Evolutionary conservation across 2,329 filamentous ascomycete genomes (phyloP), one percentile per base, ranked within the genome.

Genomic region (Scolecobasidium constrictum): DNA sequence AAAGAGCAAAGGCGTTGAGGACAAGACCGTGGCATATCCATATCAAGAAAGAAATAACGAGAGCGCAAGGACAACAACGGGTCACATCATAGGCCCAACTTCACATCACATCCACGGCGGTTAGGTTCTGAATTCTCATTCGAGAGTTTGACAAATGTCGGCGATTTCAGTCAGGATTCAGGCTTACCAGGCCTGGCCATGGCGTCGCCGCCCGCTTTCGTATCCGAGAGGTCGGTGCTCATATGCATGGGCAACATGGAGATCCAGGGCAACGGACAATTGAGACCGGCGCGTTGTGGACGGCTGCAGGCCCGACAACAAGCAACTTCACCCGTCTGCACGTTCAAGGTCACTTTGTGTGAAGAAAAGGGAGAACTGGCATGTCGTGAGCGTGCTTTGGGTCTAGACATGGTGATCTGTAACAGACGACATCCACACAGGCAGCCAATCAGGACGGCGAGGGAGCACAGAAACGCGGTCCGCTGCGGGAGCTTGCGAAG

Each of bases 1-100:
- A n/a, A n/a, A n/a, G n/a, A n/a, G n/a, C n/a, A n/a, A n/a, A n/a
- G n/a, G n/a, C n/a, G n/a, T n/a, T n/a, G n/a, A n/a, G n/a, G n/a
- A n/a, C n/a, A n/a, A n/a, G n/a, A n/a, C n/a, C n/a, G n/a, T n/a
- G n/a, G n/a, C n/a, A n/a, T 31, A 9, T 31, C 26, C 26, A 31
- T 31, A 31, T 31, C 26, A 31, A 31, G 26, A 31, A 31, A 31
- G 26, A 31, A n/a, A 31, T 31, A 31, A 31, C 26, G 26, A 31
- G n/a, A 9, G n/a, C n/a, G n/a, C 26, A 7, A 31, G 26, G 26
- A 9, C n/a, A 31, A 31, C 26, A 7, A 9, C 26, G 26, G 26
- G 26, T 31, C 26, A 31, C 26, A 9, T n/a, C n/a, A 31, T 31
- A 31, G 26, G 26, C n/a, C n/a, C 26, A 31, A 31, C 26, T 31